phyloP scores from a whole-genome alignment of 164 flowering plant genomes.

The Kalanchoe fedtschenkoi region DNA sequence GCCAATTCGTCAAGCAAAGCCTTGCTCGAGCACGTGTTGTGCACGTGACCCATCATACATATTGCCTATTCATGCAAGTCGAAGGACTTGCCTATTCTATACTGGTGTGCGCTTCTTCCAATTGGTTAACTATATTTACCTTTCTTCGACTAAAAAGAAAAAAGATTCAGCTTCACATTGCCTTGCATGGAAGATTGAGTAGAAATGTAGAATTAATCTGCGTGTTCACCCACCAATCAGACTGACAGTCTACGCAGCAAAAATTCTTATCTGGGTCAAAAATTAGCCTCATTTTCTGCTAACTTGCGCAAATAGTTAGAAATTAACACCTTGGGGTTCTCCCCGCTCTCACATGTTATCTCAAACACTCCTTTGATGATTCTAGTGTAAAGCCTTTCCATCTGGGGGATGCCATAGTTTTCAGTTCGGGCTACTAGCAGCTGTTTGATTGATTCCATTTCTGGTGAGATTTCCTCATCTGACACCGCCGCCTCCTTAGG shows the following conservation, averaged over 20 bases:
- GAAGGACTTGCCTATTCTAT: too few relatives aligned
- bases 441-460: slow-evolving; percentile 48
- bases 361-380: slow-evolving; percentile 61
- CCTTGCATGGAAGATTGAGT: not conserved
- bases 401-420: slow-evolving; percentile 68
- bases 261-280: slow-evolving; percentile 20
- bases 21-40: too few relatives aligned
- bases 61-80: too few relatives aligned
- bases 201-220: not conserved
- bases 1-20: too few relatives aligned
- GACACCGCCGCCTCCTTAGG: slow-evolving; percentile 30
- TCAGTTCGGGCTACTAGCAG: slow-evolving; percentile 42
- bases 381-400: slow-evolving; percentile 75
- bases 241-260: not conserved
- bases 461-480: slow-evolving; percentile 34
- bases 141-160: too few relatives aligned
- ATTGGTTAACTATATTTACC: too few relatives aligned
- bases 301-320: slow-evolving; percentile 48
- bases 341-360: slow-evolving; percentile 20
- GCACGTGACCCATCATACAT: too few relatives aligned
- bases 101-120: too few relatives aligned
- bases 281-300: slow-evolving; percentile 47
- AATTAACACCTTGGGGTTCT: slow-evolving; percentile 35
- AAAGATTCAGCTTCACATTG: not conserved
- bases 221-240: not conserved